Percentiles rank a stretch among this genome's conserved stretches.
phyloP scores from a whole-genome alignment of 2,329 filamentous ascomycete species.

The Pseudogymnoascus sp. region DNA sequence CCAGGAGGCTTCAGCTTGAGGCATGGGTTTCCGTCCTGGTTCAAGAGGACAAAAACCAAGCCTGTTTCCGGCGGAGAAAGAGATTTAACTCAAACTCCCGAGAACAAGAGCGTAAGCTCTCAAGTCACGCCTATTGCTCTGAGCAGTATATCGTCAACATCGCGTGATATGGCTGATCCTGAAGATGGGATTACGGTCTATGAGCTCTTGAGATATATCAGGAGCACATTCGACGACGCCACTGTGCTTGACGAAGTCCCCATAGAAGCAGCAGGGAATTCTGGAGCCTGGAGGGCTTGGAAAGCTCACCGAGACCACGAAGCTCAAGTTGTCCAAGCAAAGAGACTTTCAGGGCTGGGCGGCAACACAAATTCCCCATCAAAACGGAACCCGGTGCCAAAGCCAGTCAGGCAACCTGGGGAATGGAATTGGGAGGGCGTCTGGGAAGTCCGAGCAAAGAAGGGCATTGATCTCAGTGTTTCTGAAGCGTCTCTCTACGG shows the following conservation, averaged over 20 bases:
- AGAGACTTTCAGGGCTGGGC: not conserved
- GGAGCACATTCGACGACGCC: constrained; percentile 72
- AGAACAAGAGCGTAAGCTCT: not conserved
- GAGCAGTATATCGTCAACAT: not conserved
- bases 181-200: constrained; percentile 40
- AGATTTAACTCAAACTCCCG: not conserved
- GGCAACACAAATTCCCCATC: not conserved
- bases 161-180: constrained; percentile 9
- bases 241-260: constrained; percentile 69
- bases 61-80: constrained; percentile 32
- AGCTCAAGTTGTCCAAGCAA: constrained; percentile 15
- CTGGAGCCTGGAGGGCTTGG: constrained; percentile 93
- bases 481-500: constrained; percentile 77
- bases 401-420: constrained; percentile 48
- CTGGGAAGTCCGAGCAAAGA: constrained; percentile 83
- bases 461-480: constrained; percentile 66
- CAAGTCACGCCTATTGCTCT: not conserved
- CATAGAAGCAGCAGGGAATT: constrained; percentile 76
- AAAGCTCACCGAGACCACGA: constrained; percentile 54
- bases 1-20: constrained; percentile 85
- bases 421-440: constrained; percentile 99
- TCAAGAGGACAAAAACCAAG: constrained; percentile 49
- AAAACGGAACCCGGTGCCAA: constrained; percentile 7
- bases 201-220: constrained; percentile 71
- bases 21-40: constrained; percentile 89